Percentiles rank a stretch among this genome's conserved stretches.
phyloP scores from a whole-genome alignment of 768 basidiomycete species.

The Rhizopogon vinicolor region DNA sequence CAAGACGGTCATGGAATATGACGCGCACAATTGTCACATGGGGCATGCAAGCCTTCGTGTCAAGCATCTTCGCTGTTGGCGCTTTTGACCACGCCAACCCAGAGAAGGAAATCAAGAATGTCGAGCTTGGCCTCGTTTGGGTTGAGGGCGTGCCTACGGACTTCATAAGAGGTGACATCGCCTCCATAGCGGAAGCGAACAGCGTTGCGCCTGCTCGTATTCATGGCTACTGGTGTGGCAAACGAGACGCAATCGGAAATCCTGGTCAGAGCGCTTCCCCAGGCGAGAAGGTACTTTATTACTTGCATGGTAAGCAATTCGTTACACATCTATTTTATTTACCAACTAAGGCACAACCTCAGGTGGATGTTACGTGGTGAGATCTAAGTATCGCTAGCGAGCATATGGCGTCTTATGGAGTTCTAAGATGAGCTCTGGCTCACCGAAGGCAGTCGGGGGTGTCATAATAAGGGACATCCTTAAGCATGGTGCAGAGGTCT shows the following conservation, averaged over 20 bases:
- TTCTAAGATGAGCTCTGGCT: neutral
- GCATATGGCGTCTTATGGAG: neutral
- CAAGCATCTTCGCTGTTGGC: neutral
- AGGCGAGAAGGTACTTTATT: slow-evolving; percentile 30
- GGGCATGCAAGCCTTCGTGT: neutral
- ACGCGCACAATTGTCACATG: slow-evolving; percentile 30
- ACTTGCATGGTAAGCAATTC: slow-evolving; percentile 22
- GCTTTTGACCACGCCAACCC: neutral
- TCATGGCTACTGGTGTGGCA: slow-evolving; percentile 33
- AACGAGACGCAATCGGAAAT: slow-evolving; percentile 9
- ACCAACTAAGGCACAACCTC: neutral
- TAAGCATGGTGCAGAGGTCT: slow-evolving; percentile 1
- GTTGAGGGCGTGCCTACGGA: slow-evolving; percentile 25
- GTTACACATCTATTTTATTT: neutral
- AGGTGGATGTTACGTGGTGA: slow-evolving; percentile 5
- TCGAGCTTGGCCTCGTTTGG: slow-evolving; percentile 21
- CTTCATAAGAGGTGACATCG: slow-evolving; percentile 27
- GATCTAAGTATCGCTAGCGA: neutral
- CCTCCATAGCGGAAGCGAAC: slow-evolving; percentile 21
- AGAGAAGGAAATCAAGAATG: neutral
- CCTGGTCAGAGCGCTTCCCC: slow-evolving; percentile 16
- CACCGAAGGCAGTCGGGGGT: neutral
- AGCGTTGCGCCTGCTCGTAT: slow-evolving; percentile 23
- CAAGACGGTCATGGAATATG: slow-evolving; percentile 35
- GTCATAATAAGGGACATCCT: neutral